These are phyloP conservation scores for Glycyrrhiza uralensis DNA, from an alignment of 306 rosid genomes.

Conservation along the genomic window DNA sequence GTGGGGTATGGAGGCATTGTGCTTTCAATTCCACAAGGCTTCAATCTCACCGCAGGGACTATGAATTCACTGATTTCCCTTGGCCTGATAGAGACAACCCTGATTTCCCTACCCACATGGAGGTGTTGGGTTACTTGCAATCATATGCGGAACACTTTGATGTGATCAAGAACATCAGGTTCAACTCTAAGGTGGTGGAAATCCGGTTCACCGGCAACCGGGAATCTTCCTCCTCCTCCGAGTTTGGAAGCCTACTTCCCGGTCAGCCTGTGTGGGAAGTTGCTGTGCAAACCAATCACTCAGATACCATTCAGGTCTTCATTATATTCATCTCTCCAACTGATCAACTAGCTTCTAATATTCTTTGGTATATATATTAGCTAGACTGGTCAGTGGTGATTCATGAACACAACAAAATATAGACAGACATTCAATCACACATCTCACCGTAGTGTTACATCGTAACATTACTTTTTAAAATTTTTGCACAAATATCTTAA, in stretches of 20 bases:
- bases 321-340: not conserved
- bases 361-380: too few species aligned
- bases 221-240: slow-evolving; percentile 14
- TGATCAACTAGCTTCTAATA: too few species aligned
- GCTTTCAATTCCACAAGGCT: slow-evolving; percentile 66
- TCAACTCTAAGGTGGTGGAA: slow-evolving; percentile 66
- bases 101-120: slow-evolving; percentile 47
- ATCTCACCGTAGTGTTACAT: too few species aligned
- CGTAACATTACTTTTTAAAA: too few species aligned
- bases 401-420: too few species aligned
- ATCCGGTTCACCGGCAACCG: slow-evolving; percentile 39
- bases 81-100: slow-evolving; percentile 57
- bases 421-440: too few species aligned
- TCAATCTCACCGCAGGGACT: slow-evolving; percentile 58
- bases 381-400: too few species aligned
- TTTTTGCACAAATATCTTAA: too few species aligned
- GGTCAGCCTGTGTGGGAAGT: slow-evolving; percentile 63
- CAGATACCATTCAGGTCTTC: slow-evolving; percentile 57
- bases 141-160: slow-evolving; percentile 70
- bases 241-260: slow-evolving; percentile 19
- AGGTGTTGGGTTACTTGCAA: slow-evolving; percentile 48
- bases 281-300: slow-evolving; percentile 50
- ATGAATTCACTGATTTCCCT: slow-evolving; percentile 79
- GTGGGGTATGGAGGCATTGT: slow-evolving; percentile 86
- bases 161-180: slow-evolving; percentile 46